Evolutionary conservation across 2,329 filamentous ascomycete species (phyloP).

Genomic region (Aspergillus sergii): DNA sequence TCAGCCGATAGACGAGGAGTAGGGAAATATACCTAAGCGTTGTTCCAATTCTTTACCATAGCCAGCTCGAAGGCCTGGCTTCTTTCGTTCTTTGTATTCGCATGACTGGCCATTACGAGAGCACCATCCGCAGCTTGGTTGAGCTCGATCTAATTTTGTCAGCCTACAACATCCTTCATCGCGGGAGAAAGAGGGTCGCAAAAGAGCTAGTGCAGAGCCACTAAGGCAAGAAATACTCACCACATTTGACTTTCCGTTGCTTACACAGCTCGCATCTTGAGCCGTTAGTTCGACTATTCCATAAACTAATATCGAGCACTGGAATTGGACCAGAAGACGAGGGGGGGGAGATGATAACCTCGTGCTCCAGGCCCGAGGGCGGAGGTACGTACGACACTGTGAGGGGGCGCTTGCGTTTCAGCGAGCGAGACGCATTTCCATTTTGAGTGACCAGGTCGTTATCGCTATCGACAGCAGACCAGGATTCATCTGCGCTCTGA

Average conservation of each 20-base stretch:
- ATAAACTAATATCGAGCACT: neutral
- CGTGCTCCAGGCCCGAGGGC: neutral
- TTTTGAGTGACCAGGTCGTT: conserved; percentile 31
- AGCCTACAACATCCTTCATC: neutral
- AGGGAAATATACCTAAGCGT: conserved; percentile 52
- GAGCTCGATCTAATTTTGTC: conserved; percentile 48
- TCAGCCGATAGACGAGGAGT: neutral
- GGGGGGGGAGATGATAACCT: neutral
- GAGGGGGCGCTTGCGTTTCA: conserved; percentile 43
- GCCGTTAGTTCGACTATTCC: conserved; percentile 22
- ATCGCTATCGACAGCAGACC: conserved; percentile 40
- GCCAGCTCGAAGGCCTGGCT: conserved; percentile 65
- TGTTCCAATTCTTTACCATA: conserved; percentile 75
- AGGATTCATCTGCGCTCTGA: conserved; percentile 37
- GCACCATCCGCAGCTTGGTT: conserved; percentile 71
- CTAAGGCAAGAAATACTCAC: conserved; percentile 27
- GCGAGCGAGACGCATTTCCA: conserved; percentile 28
- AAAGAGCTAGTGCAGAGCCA: neutral
- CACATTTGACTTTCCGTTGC: conserved; percentile 50
- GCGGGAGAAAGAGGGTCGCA: neutral
- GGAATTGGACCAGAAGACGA: neutral
- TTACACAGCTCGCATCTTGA: conserved; percentile 48
- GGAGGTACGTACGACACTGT: conserved; percentile 40
- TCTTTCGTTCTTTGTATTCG: conserved; percentile 71
- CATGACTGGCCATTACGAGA: conserved; percentile 66